Evolutionary conservation across 345 rosid species (phyloP), one percentile per base, ranked within the genome.

Genomic region (Aethionema arabicum): DNA sequence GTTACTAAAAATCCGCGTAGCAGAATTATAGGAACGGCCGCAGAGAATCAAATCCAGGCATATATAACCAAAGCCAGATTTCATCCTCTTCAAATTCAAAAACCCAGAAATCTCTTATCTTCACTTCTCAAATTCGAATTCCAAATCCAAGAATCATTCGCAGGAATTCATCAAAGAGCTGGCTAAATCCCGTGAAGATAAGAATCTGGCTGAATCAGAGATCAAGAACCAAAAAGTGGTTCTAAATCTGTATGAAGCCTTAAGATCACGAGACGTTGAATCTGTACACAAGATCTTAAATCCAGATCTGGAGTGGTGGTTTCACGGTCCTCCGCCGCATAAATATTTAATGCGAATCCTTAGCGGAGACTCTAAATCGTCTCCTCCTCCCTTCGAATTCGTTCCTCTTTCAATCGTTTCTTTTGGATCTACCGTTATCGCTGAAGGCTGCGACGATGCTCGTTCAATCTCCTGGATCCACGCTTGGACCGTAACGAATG

Each of bases 241-340:
- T 76, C 91, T 80, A 62, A 76, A 78, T 66, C 83, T 93, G 66
- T 93, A 93, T 85, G 95, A 77, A 0, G 95, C 99, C 85, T 56
- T 93, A 42, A 82, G 73, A 43, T 44, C 80, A 12, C 90, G 95
- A 11, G 90, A 93, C 97, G 97, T 84, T 0, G 72, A 56, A 46
- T 81, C 86, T 1, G 95, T 93, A 6, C 86, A 80, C 83, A 72
- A 76, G 72, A 80, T 87, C 76, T 74, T 93, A 0, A 88, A 90
- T 13, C 80, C 89, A 5, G 99, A 93, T 63, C 97, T 93, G 47
- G 99, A 93, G 81, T 87, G 90, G 80, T 93, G 99, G 99, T 93
- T 93, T 75, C 99, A 93, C 71, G 99, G 99, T 10, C 99, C 99
- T 3, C 99, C 97, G 4, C 72, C 91, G 21, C 86, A 93, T 84